Evolutionary conservation across 768 basidiomycete genomes (phyloP), one percentile per base, ranked within the genome.

Genomic region (Ramaria sp.): DNA sequence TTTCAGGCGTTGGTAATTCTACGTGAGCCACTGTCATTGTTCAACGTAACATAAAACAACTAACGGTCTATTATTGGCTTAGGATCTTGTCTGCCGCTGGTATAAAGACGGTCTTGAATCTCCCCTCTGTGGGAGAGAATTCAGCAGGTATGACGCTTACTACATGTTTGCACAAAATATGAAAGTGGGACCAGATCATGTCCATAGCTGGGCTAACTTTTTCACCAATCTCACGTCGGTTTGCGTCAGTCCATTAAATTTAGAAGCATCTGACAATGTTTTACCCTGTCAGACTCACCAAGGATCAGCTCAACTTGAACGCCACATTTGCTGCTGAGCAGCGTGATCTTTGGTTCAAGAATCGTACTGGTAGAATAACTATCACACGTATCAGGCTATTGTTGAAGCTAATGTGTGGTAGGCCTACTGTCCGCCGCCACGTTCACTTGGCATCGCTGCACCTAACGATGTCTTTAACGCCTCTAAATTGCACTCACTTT

Each of bases 1-100:
- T 76, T 9, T 74, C 73, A 24, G 63, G 63, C 34, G 67, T 78
- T 54, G 76, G 75, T 39, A 69, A 72, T 30, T 56, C 61, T 7
- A 63, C 31, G 31, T 52, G 38, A 39, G 52, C 22, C 7, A 15
- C 7, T 59, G n/a, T n/a, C n/a, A n/a, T n/a, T n/a, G n/a, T n/a
- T n/a, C n/a, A n/a, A n/a, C n/a, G n/a, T n/a, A n/a, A 4, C 62
- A 67, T 39, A 62, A 74, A 20, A 15, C 7, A 9, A 15, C 38
- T 39, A 39, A 39, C 15, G 9, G n/a, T n/a, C n/a, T n/a, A n/a
- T n/a, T n/a, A n/a, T n/a, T n/a, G n/a, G n/a, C n/a, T n/a, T n/a
- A n/a, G n/a, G n/a, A n/a, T n/a, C n/a, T n/a, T n/a, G n/a, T n/a
- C n/a, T n/a, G n/a, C n/a, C n/a, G n/a, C n/a, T n/a, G n/a, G n/a